These are phyloP conservation scores for Tetracladium setigerum DNA, from an alignment of 495 filamentous ascomycete species.

Conservation along the genomic window DNA sequence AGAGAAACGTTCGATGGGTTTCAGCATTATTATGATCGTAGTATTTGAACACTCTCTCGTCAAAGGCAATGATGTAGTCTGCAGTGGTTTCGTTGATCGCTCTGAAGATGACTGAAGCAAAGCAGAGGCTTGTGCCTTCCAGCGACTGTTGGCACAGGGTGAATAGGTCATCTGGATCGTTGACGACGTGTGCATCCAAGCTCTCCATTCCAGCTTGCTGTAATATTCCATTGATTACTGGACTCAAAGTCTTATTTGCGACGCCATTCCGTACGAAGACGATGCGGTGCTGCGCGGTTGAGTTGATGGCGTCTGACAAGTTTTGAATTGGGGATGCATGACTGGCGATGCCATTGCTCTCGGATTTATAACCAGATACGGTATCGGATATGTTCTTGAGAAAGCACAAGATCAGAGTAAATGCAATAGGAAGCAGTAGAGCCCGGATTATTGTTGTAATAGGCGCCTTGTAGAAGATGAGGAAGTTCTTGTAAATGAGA, in stretches of 20 bases:
- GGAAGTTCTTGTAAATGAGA: constrained; percentile 18
- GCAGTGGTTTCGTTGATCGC: constrained; percentile 12
- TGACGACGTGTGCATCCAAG: not conserved
- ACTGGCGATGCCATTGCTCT: constrained; percentile 4
- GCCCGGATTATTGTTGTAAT: constrained; percentile 11
- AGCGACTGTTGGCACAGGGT: constrained; percentile 9
- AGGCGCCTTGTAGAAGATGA: constrained; percentile 15
- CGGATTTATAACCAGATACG: not conserved
- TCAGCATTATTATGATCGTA: not conserved
- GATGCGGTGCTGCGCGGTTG: not conserved
- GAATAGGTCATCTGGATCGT: constrained; percentile 14
- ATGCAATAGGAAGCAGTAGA: constrained; percentile 15
- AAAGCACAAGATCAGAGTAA: constrained; percentile 12
- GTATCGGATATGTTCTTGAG: constrained; percentile 6
- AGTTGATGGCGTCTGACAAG: constrained; percentile 6
- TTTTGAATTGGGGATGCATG: constrained; percentile 4
- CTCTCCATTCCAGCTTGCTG: constrained; percentile 2
- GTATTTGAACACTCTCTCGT: not conserved
- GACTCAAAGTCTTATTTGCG: constrained; percentile 1
- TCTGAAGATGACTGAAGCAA: constrained; percentile 13
- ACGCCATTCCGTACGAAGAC: constrained; percentile 18
- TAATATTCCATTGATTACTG: constrained; percentile 12
- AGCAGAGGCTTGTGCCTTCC: constrained; percentile 13
- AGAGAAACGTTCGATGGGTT: not conserved
- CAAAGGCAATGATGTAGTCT: constrained; percentile 16